Conservation (phyloP, 805 yeast species). For the Phaffomyces antillensis region DNA sequence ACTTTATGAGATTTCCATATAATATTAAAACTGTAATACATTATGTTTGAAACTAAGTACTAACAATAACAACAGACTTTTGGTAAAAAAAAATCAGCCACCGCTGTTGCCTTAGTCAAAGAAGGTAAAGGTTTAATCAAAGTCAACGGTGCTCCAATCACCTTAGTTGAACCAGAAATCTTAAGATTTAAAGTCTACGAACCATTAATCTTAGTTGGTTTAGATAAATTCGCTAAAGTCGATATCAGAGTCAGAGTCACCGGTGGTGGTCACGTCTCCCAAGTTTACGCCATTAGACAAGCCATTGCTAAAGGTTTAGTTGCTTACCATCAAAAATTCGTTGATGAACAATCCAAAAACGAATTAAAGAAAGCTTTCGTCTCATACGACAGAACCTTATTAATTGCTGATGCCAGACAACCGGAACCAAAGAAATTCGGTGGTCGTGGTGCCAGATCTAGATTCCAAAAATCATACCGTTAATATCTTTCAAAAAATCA, state of each 20-base stretch:
- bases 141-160: conserved; percentile 99
- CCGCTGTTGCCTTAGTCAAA: conserved; percentile 99
- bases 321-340: conserved; percentile 99
- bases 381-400: conserved; percentile 97
- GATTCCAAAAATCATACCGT: conserved; percentile 99
- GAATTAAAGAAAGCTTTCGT: conserved; percentile 98
- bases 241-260: conserved; percentile 99
- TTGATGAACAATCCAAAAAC: conserved; percentile 99
- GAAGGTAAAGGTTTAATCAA: conserved; percentile 99
- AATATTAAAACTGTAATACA: neutral
- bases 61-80: conserved; percentile 61
- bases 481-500: conserved; percentile 31
- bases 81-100: conserved; percentile 99
- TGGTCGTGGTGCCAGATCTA: conserved; percentile 99
- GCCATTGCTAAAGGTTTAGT: conserved; percentile 99
- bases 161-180: conserved; percentile 98
- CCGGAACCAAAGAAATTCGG: conserved; percentile 99
- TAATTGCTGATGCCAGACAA: conserved; percentile 99
- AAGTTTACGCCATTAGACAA: conserved; percentile 99
- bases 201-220: conserved; percentile 96
- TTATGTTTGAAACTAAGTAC: conserved; percentile 8
- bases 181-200: conserved; percentile 99
- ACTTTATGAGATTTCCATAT: neutral
- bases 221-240: conserved; percentile 96
- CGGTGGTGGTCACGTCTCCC: conserved; percentile 99